Evolutionary conservation across 1,284 basidiomycete genomes (phyloP).

Genomic region (Ganoderma meredithae): DNA sequence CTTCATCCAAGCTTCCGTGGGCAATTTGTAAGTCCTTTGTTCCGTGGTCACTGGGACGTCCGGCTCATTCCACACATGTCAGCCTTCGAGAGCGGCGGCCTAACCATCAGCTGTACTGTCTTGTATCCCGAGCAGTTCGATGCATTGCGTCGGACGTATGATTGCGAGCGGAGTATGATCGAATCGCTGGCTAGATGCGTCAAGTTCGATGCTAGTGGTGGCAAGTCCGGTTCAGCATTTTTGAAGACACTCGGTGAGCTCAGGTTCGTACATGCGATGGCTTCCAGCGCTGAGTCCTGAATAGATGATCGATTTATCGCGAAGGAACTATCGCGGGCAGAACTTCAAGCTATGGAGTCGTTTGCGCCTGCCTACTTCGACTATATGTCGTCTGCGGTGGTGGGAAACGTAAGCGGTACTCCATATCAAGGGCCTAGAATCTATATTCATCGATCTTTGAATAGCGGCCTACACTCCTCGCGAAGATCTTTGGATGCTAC

Average conservation of each 20-base stretch:
- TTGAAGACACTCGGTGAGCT: constrained; percentile 88
- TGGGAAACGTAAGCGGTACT: constrained; percentile 66
- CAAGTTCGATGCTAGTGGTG: constrained; percentile 96
- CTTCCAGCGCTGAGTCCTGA: constrained; percentile 17
- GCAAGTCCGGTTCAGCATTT: constrained; percentile 97
- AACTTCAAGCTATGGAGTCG: constrained; percentile 95
- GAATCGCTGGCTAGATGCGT: constrained; percentile 94
- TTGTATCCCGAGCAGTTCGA: constrained; percentile 99
- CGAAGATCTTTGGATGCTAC: constrained; percentile 98
- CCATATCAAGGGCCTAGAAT: not conserved
- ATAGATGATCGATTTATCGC: constrained; percentile 98
- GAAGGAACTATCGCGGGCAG: constrained; percentile 92
- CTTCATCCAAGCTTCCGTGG: constrained; percentile 84
- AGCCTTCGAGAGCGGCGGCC: constrained; percentile 92
- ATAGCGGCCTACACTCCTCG: constrained; percentile 91
- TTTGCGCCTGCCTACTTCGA: constrained; percentile 99
- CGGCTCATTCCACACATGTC: constrained; percentile 26
- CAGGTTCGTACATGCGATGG: not conserved
- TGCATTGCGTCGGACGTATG: constrained; percentile 89
- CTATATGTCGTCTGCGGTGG: constrained; percentile 91
- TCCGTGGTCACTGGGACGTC: too few relatives aligned
- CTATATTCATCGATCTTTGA: constrained; percentile 27
- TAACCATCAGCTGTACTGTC: constrained; percentile 95
- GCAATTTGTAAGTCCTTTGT: constrained; percentile 65
- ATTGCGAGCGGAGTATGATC: constrained; percentile 93